Conservation (phyloP, 1,284 basidiomycete species). For the Puccinia polysora region DNA sequence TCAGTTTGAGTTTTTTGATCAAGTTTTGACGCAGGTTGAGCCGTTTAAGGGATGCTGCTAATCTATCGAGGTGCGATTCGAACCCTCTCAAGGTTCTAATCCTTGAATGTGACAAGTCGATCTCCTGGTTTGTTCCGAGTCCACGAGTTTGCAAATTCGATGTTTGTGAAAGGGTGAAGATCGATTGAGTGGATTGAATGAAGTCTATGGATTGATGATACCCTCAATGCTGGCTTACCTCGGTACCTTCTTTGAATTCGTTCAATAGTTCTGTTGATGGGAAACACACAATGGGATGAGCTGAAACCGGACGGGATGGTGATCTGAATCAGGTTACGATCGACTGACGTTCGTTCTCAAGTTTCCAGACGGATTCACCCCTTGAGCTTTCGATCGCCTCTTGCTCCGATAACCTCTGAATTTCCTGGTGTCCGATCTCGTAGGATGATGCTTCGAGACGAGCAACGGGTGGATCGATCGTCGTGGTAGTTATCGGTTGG, state of each 20-base stretch:
- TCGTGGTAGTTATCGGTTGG: no score
- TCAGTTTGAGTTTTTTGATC: conserved; percentile 18
- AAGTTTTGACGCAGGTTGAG: conserved; percentile 37
- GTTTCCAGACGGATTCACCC: neutral
- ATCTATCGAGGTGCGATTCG: conserved; percentile 2
- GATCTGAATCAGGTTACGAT: neutral
- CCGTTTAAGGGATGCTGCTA: conserved; percentile 24
- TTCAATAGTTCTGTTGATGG: conserved; percentile 18
- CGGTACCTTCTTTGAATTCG: conserved; percentile 36
- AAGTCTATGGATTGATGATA: neutral
- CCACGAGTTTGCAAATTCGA: neutral
- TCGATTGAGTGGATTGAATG: neutral
- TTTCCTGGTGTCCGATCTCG: neutral
- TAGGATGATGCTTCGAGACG: conserved; percentile 11
- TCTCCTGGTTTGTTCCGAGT: conserved; percentile 4
- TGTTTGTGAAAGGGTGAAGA: neutral
- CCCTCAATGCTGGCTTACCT: conserved; percentile 1
- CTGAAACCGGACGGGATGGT: neutral
- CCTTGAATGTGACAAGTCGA: conserved; percentile 32
- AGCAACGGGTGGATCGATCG: neutral
- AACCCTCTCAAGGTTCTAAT: conserved; percentile 36
- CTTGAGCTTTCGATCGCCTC: conserved; percentile 8
- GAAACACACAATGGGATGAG: neutral
- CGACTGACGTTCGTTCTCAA: conserved; percentile 17
- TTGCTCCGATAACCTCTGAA: neutral